These are phyloP conservation scores for Salix koriyanagi DNA, from an alignment of 345 rosid genomes.

Conservation along the genomic window DNA sequence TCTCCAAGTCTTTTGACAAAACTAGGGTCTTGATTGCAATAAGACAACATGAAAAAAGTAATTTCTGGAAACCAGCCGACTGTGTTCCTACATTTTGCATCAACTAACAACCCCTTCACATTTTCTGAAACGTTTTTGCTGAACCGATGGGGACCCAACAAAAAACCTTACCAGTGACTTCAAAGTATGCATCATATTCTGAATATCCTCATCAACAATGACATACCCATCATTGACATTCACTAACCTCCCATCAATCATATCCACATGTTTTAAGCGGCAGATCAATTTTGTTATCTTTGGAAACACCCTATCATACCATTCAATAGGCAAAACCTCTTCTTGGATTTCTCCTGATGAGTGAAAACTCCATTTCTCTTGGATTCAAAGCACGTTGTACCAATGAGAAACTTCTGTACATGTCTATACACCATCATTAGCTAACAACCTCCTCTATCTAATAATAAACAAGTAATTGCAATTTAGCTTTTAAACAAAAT, in stretches of 20 bases:
- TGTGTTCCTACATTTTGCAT: slow-evolving; percentile 9
- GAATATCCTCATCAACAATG: slow-evolving; percentile 37
- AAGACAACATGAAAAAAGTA: too few relatives aligned
- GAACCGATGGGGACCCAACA: slow-evolving; percentile 57
- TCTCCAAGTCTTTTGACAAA: too few relatives aligned
- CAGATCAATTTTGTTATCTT: slow-evolving; percentile 41
- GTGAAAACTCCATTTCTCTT: slow-evolving; percentile 27
- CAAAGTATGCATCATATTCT: slow-evolving; percentile 40
- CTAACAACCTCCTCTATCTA: background rate
- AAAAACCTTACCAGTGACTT: slow-evolving; percentile 63
- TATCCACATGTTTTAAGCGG: slow-evolving; percentile 45
- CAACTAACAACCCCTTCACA: slow-evolving; percentile 8
- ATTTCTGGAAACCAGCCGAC: background rate
- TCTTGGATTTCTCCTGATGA: slow-evolving; percentile 28
- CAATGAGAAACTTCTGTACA: slow-evolving; percentile 4
- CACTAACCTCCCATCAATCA: slow-evolving; percentile 49
- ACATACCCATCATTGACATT: slow-evolving; percentile 36
- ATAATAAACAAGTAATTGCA: background rate
- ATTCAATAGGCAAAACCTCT: slow-evolving; percentile 32
- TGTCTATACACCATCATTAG: slow-evolving; percentile 19
- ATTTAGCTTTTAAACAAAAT: too few relatives aligned
- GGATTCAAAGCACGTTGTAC: slow-evolving; percentile 1
- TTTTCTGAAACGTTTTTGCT: slow-evolving; percentile 37
- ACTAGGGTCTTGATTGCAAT: too few relatives aligned
- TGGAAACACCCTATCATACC: slow-evolving; percentile 49